Evolutionary conservation across 1,284 basidiomycete genomes (phyloP), one percentile per base, ranked within the genome.

Genomic region (Malassezia japonica): DNA sequence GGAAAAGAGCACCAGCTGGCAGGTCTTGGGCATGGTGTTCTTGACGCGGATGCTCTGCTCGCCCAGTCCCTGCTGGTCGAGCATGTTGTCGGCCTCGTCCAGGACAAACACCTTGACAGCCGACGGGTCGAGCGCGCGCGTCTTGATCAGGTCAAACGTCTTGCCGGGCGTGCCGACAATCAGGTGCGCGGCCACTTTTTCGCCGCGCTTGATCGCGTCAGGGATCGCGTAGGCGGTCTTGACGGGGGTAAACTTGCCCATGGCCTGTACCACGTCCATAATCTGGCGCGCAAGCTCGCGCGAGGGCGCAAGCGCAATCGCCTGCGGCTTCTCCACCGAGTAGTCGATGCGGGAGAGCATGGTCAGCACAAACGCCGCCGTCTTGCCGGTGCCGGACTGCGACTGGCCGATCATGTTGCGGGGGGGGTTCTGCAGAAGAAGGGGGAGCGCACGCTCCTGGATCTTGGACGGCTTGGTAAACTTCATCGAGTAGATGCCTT

Each of bases 381-480:
- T 98, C 78, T 99, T 99, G 50, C 94, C 94, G 7, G 94, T 99
- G 35, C 94, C 94, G 21, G 94, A 98, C 74, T 99, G 94, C 42
- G 90, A 95, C 76, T 99, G 94, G 9, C 90, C 94, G 74, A 98
- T 98, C 84, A 98, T 92, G 76, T 98, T 98, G 51, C 84, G 84
- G 6, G 91, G 86, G 88, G 92, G 94, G 73, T 94, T 86, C 53
- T 82, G 76, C 13, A 99, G 81, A 24, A 98, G 80, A 32, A 99
- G 78, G 3, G 94, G 94, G 24, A 98, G 77, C 20, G 94, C 94
- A 57, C 87, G 84, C 78, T 96, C 94, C 77, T 99, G 94, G 60
- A 99, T 98, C 77, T 98, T 98, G 48, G 90, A 95, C 4, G 94
- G 94, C 75, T 92, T 94, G 48, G 87, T 86, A 76, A 96, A 99